Conservation (phyloP, 2,329 filamentous ascomycete genomes). For the Ophidiomyces ophidiicola region DNA sequence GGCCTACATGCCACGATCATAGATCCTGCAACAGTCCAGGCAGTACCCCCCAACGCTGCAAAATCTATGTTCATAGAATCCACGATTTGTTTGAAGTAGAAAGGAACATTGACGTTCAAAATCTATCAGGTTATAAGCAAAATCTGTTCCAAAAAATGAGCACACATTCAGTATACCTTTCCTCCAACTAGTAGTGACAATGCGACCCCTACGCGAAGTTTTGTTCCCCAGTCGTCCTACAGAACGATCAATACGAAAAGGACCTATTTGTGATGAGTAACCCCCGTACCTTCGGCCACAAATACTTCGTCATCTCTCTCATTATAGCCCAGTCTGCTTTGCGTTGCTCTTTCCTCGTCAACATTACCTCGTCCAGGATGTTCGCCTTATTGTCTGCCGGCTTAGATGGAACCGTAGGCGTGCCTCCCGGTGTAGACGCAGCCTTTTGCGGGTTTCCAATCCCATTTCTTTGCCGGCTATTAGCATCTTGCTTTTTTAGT, state of each 20-base stretch:
- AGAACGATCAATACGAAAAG: constrained; percentile 11
- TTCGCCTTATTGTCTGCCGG: constrained; percentile 38
- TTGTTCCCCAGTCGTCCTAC: constrained; percentile 62
- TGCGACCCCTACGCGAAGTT: constrained; percentile 74
- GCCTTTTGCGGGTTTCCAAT: neutral
- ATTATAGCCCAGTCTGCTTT: constrained; percentile 98
- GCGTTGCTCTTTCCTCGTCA: constrained; percentile 71
- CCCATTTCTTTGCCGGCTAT: neutral
- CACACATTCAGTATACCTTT: constrained; percentile 46
- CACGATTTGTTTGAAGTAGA: constrained; percentile 97
- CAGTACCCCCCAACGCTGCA: constrained; percentile 72
- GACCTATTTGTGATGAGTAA: neutral
- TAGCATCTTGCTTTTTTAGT: constrained; percentile 19
- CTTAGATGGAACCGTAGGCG: constrained; percentile 20
- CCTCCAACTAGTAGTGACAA: constrained; percentile 72
- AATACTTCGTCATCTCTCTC: constrained; percentile 89
- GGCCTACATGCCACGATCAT: constrained; percentile 77
- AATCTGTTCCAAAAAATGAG: neutral
- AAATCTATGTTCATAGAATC: constrained; percentile 97
- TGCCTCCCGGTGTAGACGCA: neutral
- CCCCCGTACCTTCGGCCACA: constrained; percentile 69
- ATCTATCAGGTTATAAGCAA: constrained; percentile 36
- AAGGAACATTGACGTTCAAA: constrained; percentile 93
- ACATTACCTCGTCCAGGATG: constrained; percentile 51
- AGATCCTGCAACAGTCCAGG: constrained; percentile 74